Percentiles rank a stretch among this genome's conserved stretches.
These are phyloP conservation scores for Spathaspora hagerdaliae DNA, from an alignment of 805 yeast species.

Conservation along the genomic window DNA sequence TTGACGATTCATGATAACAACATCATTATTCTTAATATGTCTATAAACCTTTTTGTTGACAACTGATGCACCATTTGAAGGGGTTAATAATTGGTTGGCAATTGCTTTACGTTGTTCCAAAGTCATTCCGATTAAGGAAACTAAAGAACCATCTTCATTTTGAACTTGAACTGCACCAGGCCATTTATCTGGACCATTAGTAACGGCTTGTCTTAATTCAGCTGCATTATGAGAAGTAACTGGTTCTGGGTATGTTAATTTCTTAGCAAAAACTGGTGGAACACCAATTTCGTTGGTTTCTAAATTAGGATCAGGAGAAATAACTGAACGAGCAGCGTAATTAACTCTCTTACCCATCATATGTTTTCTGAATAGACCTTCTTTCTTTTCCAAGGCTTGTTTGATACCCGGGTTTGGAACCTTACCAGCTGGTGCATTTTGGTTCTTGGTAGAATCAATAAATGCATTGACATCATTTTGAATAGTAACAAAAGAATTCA, in stretches of 20 bases:
- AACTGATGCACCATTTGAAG: slow-evolving; percentile 58
- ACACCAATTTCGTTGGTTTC: slow-evolving; percentile 98
- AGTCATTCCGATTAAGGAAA: slow-evolving; percentile 84
- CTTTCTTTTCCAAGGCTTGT: slow-evolving; percentile 97
- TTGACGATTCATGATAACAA: slow-evolving; percentile 97
- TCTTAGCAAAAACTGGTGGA: slow-evolving; percentile 96
- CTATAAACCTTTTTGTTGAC: slow-evolving; percentile 90
- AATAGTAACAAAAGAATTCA: slow-evolving; percentile 92
- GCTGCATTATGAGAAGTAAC: slow-evolving; percentile 89
- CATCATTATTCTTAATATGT: slow-evolving; percentile 92
- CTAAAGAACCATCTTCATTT: slow-evolving; percentile 86
- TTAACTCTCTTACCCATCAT: slow-evolving; percentile 99
- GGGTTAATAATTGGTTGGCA: slow-evolving; percentile 92
- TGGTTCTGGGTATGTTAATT: slow-evolving; percentile 96
- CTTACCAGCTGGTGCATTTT: slow-evolving; percentile 62
- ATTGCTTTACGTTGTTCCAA: slow-evolving; percentile 90
- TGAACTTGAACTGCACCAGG: slow-evolving; percentile 98
- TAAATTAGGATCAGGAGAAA: slow-evolving; percentile 96
- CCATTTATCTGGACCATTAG: slow-evolving; percentile 97
- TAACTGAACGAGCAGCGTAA: slow-evolving; percentile 97
- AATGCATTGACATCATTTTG: slow-evolving; percentile 95
- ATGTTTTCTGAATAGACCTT: slow-evolving; percentile 95
- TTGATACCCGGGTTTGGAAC: slow-evolving; percentile 91
- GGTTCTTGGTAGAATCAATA: slow-evolving; percentile 87
- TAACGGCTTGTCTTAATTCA: slow-evolving; percentile 89